A percentile compares a stretch with the other conserved stretches of the same genome.
These are phyloP conservation scores for Microbotryum intermedium DNA, from an alignment of 1,284 basidiomycete species.

Conservation along the genomic window DNA sequence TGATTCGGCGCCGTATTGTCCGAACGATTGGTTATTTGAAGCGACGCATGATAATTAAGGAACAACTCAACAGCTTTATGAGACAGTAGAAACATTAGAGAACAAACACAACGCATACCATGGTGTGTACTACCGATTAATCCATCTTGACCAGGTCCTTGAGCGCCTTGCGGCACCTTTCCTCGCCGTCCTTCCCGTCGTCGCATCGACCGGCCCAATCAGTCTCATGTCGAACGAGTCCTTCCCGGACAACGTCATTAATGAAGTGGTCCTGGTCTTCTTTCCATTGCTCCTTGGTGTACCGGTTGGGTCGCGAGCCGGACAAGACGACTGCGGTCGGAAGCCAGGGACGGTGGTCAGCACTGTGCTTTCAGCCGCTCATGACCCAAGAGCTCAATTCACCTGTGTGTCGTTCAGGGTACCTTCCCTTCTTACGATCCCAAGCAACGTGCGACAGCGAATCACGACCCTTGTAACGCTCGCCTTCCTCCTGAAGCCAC, in stretches of 20 bases:
- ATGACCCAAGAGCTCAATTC: conserved; percentile 2
- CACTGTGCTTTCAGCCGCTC: neutral
- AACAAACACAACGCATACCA: too few species aligned
- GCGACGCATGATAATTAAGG: too few species aligned
- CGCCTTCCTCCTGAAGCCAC: conserved; percentile 19
- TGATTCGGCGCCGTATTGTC: too few species aligned
- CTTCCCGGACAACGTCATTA: conserved; percentile 22
- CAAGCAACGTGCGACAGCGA: conserved; percentile 17
- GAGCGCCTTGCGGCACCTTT: conserved; percentile 12
- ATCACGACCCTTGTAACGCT: conserved; percentile 12
- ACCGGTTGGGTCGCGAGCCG: neutral
- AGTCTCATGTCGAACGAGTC: conserved; percentile 16
- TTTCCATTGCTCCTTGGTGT: conserved; percentile 4
- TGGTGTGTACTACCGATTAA: conserved; percentile 7
- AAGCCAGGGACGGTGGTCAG: neutral
- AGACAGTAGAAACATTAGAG: too few species aligned
- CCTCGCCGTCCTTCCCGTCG: conserved; percentile 7
- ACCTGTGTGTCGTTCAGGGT: conserved; percentile 23
- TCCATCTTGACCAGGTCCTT: conserved; percentile 19
- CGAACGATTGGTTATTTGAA: too few species aligned
- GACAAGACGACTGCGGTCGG: neutral
- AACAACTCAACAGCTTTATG: too few species aligned
- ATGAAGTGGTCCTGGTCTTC: conserved; percentile 8
- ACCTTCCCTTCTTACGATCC: conserved; percentile 14
- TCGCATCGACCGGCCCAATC: conserved; percentile 18